Evolutionary conservation across 495 filamentous ascomycete species (phyloP), one percentile per base, ranked within the genome.

Genomic region (Pyrenula aspistea): DNA sequence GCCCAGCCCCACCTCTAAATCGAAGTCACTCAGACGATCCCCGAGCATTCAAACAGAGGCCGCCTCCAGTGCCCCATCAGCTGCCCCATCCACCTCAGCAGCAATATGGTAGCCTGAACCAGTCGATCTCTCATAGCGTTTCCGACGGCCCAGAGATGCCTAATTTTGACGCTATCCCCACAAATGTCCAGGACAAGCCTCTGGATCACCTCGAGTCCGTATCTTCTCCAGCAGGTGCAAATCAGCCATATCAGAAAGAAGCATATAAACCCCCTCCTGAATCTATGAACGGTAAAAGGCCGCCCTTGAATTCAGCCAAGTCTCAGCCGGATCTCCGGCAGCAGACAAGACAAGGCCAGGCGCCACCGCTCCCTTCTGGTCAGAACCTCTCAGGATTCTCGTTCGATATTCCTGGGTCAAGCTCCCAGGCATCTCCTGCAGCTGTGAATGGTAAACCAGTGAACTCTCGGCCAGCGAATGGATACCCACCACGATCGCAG

Each of bases 151-250:
- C 67, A 2, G 86, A 90, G 12, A 83, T 84, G 71, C 87, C 87
- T 2, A 82, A 90, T 63, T 92, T 92, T 58, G 86, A 91, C 71
- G 78, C 80, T 1, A 74, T 83, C 24, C 77, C 81, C 2, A 56
- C 70, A 1, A 54, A 71, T 23, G 65, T 12, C 53, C 58, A 24
- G 25, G 51, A 2, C 62, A 60, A 57, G 53, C 56, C 3, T 62
- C 66, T 49, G 52, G 31, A 52, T 24, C 48, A 8, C 55, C 56
- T 11, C 58, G 47, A 31, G 57, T 59, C 56, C 51, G 56, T 20
- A 12, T 19, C 22, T 24, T 31, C 10, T 47, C 49, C 42, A 25
- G 42, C 19, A 25, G 54, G 11, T 31, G 42, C 19, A 25, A 56
- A 15, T 31, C 24, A 2, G 24, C 8, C 50, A 20, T 52, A 56